phyloP scores from a whole-genome alignment of 331 rosid genomes.

The Rosa hybrid region DNA sequence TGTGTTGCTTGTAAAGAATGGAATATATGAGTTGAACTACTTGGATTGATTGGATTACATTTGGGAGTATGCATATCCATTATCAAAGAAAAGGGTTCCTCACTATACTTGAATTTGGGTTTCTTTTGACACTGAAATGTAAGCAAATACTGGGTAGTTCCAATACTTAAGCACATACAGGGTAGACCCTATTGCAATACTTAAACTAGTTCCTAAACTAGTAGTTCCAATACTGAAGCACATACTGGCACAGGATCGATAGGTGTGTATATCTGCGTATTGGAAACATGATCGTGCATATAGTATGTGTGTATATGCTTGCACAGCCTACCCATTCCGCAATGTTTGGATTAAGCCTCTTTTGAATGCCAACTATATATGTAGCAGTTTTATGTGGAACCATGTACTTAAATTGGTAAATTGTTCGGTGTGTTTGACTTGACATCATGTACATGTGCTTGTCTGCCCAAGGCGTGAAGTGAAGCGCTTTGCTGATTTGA shows the following conservation, averaged over 20 bases:
- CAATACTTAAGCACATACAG: not conserved
- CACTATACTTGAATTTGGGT: not conserved
- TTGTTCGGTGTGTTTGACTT: conserved; percentile 49
- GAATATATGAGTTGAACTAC: not conserved
- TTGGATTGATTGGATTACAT: conserved; percentile 2
- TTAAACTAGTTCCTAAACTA: too few relatives aligned
- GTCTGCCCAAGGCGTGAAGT: conserved; percentile 94
- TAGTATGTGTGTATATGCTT: not conserved
- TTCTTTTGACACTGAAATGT: not conserved
- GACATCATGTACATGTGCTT: conserved; percentile 75
- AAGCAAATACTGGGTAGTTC: not conserved
- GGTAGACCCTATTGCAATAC: not conserved
- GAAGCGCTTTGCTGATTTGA: conserved; percentile 80
- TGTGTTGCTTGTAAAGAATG: not conserved
- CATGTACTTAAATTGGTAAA: conserved; percentile 1
- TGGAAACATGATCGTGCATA: not conserved
- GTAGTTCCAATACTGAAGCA: not conserved
- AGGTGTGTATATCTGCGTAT: not conserved
- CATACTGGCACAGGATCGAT: not conserved
- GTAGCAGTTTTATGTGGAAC: not conserved
- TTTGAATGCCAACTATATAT: not conserved
- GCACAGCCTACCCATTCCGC: not conserved
- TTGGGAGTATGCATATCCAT: conserved; percentile 7
- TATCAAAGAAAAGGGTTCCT: conserved; percentile 1
- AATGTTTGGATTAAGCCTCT: not conserved